Evolutionary conservation across 2,329 filamentous ascomycete species (phyloP), one percentile per base, ranked within the genome.

Genomic region (Clarireedia homoeocarpa): DNA sequence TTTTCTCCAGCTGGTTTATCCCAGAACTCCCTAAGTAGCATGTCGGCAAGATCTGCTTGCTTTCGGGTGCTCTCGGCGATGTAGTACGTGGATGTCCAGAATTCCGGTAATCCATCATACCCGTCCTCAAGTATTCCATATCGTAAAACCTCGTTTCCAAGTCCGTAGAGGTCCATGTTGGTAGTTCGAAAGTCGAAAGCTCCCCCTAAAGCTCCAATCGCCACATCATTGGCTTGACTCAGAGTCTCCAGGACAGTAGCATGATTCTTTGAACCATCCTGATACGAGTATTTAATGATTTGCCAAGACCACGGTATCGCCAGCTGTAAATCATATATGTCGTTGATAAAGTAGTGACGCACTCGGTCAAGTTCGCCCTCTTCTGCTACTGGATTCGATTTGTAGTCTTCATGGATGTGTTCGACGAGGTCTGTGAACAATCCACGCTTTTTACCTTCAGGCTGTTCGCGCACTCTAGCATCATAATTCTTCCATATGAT

Each of bases 401-500:
- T 91, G 63, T 88, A 85, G 52, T 86, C 80, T 60, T 91, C 83
- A 60, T 88, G 84, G 68, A 96, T 86, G 61, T 82, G 86, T 56
- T 84, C 82, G 48, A 95, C 81, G 50, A 92, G 83, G 58, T 89
- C 84, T 12, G 84, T 81, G 53, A 95, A 76, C 52, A 95, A 77
- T 4, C 85, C 86, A 66, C 83, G 83, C 65, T 86, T 84, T 44
- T 83, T 77, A 39, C 81, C 80, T 17, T 77, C 75, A 14, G 81
- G 75, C 9, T 82, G 80, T 51, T 76, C 76, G 51, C 80, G 76
- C 6, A 85, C 77, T 51, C 86, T 85, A 6, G 77, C 74, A 67
- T 96, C 88, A 66, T 95, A 90, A 53, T 82, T 77, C 59, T 84
- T 84, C 91, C 92, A 97, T 39, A 97, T 77, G 47, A 83, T 78